These are phyloP conservation scores for Suhomyces taliae DNA, from an alignment of 1,139 yeast genomes.

Conservation along the genomic window DNA sequence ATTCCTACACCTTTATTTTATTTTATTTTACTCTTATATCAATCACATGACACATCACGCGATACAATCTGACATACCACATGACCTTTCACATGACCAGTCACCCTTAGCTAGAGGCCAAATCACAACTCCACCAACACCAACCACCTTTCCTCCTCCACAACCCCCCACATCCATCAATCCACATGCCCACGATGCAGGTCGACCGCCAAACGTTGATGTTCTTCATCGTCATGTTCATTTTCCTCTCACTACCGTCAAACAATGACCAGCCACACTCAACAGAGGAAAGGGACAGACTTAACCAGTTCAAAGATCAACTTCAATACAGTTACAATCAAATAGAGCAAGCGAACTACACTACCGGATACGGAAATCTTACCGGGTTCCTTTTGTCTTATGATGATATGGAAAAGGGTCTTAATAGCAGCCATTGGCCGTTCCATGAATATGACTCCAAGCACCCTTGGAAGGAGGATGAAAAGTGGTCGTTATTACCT, in stretches of 20 bases:
- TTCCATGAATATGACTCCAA: slow-evolving; percentile 41
- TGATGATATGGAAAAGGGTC: slow-evolving; percentile 48
- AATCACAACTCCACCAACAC: neutral
- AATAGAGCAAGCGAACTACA: slow-evolving; percentile 44
- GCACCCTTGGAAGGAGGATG: slow-evolving; percentile 53
- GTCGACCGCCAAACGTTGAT: slow-evolving; percentile 41
- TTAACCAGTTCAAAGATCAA: slow-evolving; percentile 31
- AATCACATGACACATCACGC: slow-evolving; percentile 1
- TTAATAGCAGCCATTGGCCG: slow-evolving; percentile 57
- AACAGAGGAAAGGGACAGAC: slow-evolving; percentile 27
- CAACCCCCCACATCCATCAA: neutral
- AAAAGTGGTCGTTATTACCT: slow-evolving; percentile 61
- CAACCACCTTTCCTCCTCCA: neutral
- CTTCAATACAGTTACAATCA: slow-evolving; percentile 29
- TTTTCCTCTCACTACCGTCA: slow-evolving; percentile 33
- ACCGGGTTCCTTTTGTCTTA: slow-evolving; percentile 72
- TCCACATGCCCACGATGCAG: slow-evolving; percentile 18
- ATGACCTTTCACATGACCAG: neutral
- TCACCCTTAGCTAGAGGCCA: neutral
- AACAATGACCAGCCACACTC: slow-evolving; percentile 35
- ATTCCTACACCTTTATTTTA: too few relatives aligned
- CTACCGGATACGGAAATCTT: slow-evolving; percentile 63
- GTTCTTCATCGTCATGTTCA: slow-evolving; percentile 38
- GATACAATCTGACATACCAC: neutral
- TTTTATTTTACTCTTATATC: too few relatives aligned